phyloP scores from a whole-genome alignment of 1,284 basidiomycete species.

The Sutorius eximius region DNA sequence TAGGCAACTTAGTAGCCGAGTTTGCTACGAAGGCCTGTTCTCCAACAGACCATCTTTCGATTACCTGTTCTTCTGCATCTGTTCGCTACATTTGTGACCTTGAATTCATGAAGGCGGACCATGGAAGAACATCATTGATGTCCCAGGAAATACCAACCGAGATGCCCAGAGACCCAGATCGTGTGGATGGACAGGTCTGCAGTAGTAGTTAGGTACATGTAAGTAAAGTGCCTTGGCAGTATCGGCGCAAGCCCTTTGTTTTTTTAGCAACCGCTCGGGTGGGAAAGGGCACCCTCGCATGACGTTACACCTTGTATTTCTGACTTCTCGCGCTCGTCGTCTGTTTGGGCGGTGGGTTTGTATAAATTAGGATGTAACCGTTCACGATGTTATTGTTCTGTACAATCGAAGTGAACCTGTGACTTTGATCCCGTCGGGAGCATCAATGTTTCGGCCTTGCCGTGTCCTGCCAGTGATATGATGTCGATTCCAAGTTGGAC shows the following conservation, averaged over 20 bases:
- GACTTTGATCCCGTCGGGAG: not conserved
- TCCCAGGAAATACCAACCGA: not conserved
- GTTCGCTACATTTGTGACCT: not conserved
- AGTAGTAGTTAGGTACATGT: not conserved
- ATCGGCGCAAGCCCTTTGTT: not conserved
- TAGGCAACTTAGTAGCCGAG: not conserved
- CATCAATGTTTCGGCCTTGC: too few species aligned
- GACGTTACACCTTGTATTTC: slow-evolving; percentile 1
- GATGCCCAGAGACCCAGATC: not conserved
- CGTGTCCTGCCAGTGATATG: too few species aligned
- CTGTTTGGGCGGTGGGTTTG: not conserved
- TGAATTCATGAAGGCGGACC: not conserved
- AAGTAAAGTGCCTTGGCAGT: not conserved
- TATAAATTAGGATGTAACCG: not conserved
- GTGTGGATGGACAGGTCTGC: not conserved
- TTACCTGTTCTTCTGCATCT: not conserved
- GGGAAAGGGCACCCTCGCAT: not conserved
- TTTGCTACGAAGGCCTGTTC: not conserved
- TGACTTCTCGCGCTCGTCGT: not conserved
- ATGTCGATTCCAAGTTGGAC: too few species aligned
- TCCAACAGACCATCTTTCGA: not conserved
- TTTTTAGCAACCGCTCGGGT: not conserved
- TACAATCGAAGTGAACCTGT: not conserved
- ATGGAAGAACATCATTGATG: not conserved
- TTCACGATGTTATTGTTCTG: not conserved